Percentiles rank a stretch among this genome's conserved stretches.
phyloP scores from a whole-genome alignment of 177 flowering plant species.

The Vitis hybrid region DNA sequence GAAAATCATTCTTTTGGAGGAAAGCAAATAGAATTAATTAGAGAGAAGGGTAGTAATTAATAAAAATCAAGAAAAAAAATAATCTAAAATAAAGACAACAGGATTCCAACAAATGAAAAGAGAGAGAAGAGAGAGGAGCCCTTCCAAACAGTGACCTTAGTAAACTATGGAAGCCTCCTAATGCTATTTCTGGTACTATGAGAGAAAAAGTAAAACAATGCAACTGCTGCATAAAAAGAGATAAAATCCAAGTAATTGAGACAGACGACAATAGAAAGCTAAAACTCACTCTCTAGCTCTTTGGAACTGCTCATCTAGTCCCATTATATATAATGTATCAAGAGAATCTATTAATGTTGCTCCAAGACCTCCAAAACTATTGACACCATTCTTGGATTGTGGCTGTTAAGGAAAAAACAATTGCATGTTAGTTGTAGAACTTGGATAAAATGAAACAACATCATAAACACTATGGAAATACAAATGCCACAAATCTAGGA shows the following conservation, averaged over 20 bases:
- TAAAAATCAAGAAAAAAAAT: too few species aligned
- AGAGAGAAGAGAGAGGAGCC: background rate
- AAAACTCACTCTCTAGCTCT: slow-evolving; percentile 89
- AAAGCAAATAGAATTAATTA: too few species aligned
- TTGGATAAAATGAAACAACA: background rate
- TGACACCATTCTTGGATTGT: slow-evolving; percentile 74
- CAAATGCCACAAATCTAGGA: background rate
- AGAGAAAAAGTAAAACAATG: background rate
- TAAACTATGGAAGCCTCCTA: background rate
- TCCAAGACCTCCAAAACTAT: slow-evolving; percentile 99
- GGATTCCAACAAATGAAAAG: background rate
- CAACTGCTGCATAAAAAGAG: background rate
- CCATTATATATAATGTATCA: slow-evolving; percentile 98
- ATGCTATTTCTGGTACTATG: background rate
- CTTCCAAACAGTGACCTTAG: slow-evolving; percentile 1
- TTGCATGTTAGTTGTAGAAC: slow-evolving; percentile 12
- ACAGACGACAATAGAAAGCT: background rate
- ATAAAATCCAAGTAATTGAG: background rate
- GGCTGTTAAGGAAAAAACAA: slow-evolving; percentile 56
- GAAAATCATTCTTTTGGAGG: too few species aligned
- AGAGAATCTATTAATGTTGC: slow-evolving; percentile 93
- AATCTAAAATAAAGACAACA: too few species aligned
- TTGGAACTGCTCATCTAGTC: slow-evolving; percentile 84
- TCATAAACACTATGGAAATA: background rate
- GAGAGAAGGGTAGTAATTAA: too few species aligned